Percentiles rank a stretch among this genome's conserved stretches.
Conservation (phyloP, 108 stramenopile genomes). For the Cylindrotheca closterium region DNA sequence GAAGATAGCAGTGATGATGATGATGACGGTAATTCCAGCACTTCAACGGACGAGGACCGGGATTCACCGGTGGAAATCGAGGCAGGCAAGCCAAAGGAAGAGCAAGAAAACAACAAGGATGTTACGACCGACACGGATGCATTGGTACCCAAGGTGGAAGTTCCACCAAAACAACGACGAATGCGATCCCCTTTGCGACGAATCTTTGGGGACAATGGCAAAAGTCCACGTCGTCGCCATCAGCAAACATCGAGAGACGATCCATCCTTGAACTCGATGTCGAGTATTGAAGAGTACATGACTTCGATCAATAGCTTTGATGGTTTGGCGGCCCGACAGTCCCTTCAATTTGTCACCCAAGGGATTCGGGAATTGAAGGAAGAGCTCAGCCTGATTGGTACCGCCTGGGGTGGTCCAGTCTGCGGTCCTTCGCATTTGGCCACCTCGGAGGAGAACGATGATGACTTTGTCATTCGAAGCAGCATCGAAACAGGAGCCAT, state of each 20-base stretch:
- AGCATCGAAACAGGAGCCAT: too few relatives aligned
- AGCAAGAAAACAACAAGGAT: too few relatives aligned
- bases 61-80: not conserved
- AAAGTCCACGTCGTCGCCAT: not conserved
- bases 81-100: constrained; percentile 1
- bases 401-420: not conserved
- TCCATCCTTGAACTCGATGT: constrained; percentile 28
- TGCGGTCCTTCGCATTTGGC: not conserved
- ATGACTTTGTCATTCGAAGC: too few relatives aligned
- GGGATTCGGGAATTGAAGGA: constrained; percentile 49
- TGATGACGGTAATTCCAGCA: not conserved
- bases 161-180: not conserved
- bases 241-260: too few relatives aligned
- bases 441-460: not conserved
- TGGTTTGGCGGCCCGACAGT: constrained; percentile 44
- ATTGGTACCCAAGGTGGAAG: not conserved
- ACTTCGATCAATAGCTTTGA: constrained; percentile 39
- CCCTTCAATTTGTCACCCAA: constrained; percentile 42
- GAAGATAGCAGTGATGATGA: not conserved
- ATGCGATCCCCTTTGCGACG: not conserved
- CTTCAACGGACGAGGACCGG: not conserved
- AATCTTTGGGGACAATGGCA: not conserved
- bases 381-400: too few relatives aligned
- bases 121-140: too few relatives aligned
- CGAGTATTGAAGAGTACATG: constrained; percentile 58